Base-by-base conservation (phyloP, 2,329 filamentous ascomycete genomes). In the Colletotrichum sp. region DNA sequence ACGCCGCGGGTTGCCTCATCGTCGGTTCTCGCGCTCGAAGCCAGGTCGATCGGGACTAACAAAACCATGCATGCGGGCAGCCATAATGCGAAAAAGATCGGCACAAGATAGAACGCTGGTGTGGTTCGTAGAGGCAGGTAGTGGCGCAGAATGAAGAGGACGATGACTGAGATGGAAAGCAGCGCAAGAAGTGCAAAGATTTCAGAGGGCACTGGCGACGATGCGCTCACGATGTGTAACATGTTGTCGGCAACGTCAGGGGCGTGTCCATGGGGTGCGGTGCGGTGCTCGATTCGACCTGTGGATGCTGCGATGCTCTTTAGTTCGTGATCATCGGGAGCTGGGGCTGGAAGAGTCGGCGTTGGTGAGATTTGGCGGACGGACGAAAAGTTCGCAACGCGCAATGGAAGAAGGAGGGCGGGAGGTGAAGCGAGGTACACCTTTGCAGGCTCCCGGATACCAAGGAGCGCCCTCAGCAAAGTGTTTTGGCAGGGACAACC, bases 81-180 rank as follows among this genome's bases (percentile, higher is more conserved):
- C 82, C 95, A 96, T 80, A 99, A 90, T n/a, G 96, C 95, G 79
- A 99, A 94, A 87, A 99, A 99, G 77, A 99, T 95, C 44, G 97
- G 96, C 3, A 98, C 90, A 67, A 96, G 90, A 67, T 99, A 93
- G 85, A 98, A 98, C 75, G 93, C 95, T 1, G 97, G 96, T 1
- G 97, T 99, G 8, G 94, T 93, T 79, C 97, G 95, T 39, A 99
- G 90, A 4, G 96, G 96, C 12, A 99, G 91, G 85, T 96, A 99
- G 87, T 95, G 93, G 81, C 97, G 94, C 75, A 98, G 89, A 77
- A 99, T 93, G 26, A 98, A 89, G 59, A 99, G 90, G 75, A 97
- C 95, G 76, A 94, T 87, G 77, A 94, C 84, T 78, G 93, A 95
- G 79, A 98, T 95, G 79, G 91, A 84, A 79, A 96, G 86, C 52